Base-by-base conservation (phyloP, 352 stramenopile genomes). In the Blastocystis sp. region DNA sequence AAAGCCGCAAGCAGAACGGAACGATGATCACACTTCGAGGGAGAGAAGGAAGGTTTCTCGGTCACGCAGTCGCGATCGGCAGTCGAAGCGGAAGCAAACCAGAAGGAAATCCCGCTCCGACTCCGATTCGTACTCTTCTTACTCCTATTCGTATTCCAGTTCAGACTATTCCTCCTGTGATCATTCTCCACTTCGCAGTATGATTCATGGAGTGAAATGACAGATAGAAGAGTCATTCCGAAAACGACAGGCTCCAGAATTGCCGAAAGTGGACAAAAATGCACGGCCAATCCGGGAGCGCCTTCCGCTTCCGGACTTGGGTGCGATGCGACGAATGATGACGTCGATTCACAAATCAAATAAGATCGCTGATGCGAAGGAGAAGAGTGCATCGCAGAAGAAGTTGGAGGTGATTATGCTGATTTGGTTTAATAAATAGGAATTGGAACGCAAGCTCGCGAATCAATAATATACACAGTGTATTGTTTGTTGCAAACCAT, bases 71-170 rank as follows among this genome's bases (percentile, higher is more conserved):
- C 34, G 10, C 7, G 62, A 67, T 21, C 5, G 34, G 19, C 62
- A 19, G 10, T 67, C 7, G 7, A 41, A 7, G 23, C 7, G 7
- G 10, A 7, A 67, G 34, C 7, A 67, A 34, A 21, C 7, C 11
- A 67, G 19, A 67, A 67, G 62, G 59, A 40, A 67, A 65, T n/a
- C 71, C 45, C 4, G 48, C 7, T 64, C 71, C 52, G 48, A 7
- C 4, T 81, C 71, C 3, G 62, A 81, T 64, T 48, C 65, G 3
- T 64, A 43, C 17, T 21, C 10, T 53, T 74, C 64, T 9, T 59
- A 81, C 40, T 81, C 71, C 43, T 81, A 81, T 53, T 81, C 71
- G 21, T 81, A 81, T 66, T 81, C 71, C 23, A 48, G 66, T 65
- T 81, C 65, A 21, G 45, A n/a, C 38, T 23, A 43, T 40, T 81